Conservation (phyloP, 805 yeast genomes). For the Yarrowia divulgata region DNA sequence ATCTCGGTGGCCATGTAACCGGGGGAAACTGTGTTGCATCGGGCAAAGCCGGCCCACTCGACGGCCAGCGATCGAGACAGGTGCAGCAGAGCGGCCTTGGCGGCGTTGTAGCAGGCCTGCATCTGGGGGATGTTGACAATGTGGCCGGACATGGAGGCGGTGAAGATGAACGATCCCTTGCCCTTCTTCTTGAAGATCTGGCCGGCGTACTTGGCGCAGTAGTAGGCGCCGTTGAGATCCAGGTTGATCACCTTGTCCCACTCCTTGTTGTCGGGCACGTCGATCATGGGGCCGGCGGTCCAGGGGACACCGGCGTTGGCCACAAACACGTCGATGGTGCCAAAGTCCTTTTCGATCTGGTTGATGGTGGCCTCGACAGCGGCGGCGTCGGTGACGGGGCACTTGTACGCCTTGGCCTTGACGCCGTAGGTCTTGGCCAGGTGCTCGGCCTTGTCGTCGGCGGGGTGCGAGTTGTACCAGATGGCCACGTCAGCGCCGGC, state of each 20-base stretch:
- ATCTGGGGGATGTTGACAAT: conserved; percentile 86
- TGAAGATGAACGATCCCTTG: conserved; percentile 77
- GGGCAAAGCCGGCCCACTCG: conserved; percentile 90
- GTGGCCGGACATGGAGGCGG: conserved; percentile 90
- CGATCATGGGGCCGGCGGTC: conserved; percentile 68
- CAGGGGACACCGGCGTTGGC: conserved; percentile 92
- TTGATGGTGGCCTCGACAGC: conserved; percentile 59
- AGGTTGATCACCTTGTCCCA: conserved; percentile 78
- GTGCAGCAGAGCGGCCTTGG: conserved; percentile 84
- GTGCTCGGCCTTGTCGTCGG: conserved; percentile 66
- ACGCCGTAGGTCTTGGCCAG: conserved; percentile 66
- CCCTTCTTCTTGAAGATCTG: conserved; percentile 74
- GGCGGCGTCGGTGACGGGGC: conserved; percentile 59
- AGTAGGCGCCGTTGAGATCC: conserved; percentile 81
- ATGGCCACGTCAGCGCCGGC: conserved; percentile 86
- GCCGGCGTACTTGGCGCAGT: conserved; percentile 79
- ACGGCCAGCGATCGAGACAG: conserved; percentile 79
- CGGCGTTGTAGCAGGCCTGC: conserved; percentile 86
- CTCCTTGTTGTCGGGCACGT: conserved; percentile 56
- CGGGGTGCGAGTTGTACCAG: conserved; percentile 68
- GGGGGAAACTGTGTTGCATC: conserved; percentile 82
- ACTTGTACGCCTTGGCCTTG: conserved; percentile 68
- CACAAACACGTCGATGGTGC: conserved; percentile 80
- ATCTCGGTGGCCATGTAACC: conserved; percentile 85
- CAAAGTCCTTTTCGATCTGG: conserved; percentile 70